A percentile compares a stretch with the other conserved stretches of the same genome.
phyloP scores from a whole-genome alignment of 345 rosid genomes.

The Leavenworthia alabamica region DNA sequence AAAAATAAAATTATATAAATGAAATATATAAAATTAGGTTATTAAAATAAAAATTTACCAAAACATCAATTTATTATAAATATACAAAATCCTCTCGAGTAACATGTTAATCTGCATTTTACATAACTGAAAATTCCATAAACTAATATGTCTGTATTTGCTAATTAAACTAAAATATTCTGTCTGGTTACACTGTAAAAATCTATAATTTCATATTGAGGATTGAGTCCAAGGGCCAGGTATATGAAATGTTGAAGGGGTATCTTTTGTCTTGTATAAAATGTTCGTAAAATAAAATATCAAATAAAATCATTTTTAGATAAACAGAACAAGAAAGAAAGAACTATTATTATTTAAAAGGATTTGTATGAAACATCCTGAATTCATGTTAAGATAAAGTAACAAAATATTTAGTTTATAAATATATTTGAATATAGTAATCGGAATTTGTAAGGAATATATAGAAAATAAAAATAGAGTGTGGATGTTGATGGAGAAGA shows the following conservation, averaged over 20 bases:
- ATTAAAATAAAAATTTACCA: no score
- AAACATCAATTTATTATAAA: no score
- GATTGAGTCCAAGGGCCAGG: background rate
- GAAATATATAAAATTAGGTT: no score
- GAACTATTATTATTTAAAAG: background rate
- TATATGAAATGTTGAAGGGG: background rate
- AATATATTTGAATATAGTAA: background rate
- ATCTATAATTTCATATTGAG: background rate
- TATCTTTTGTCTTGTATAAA: no score
- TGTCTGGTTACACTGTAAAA: background rate
- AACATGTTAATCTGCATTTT: background rate
- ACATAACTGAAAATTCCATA: background rate
- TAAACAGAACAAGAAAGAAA: background rate
- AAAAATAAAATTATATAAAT: no score
- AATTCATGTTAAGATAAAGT: background rate
- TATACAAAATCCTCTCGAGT: background rate
- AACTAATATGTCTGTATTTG: background rate
- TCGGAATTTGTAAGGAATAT: constrained; percentile 18
- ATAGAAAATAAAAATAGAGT: constrained; percentile 24
- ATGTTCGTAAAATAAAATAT: no score
- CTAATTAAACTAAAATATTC: background rate
- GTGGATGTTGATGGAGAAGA: constrained; percentile 27
- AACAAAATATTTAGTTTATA: background rate
- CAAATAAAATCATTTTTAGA: background rate
- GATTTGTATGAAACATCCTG: background rate